Evolutionary conservation across 371 early-diverging fungal genomes (phyloP).

Genomic region (Zancudomyces culisetae): DNA sequence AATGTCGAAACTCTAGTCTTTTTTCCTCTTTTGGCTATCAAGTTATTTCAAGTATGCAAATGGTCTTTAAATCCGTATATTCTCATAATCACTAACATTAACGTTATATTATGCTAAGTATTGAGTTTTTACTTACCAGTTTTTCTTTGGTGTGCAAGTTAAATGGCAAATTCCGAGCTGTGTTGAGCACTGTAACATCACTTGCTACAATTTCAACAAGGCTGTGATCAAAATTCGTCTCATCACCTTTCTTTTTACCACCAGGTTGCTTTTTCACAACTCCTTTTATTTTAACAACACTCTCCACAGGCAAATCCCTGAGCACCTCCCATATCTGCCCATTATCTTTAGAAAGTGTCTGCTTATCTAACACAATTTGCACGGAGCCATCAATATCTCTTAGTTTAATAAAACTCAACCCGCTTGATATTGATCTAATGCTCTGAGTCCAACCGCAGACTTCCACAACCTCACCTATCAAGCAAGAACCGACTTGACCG

Average conservation of each 20-base stretch:
- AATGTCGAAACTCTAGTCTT: conserved; percentile 52
- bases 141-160: conserved; percentile 31
- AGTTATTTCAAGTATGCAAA: neutral
- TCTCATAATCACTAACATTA: neutral
- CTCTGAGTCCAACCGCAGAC: conserved; percentile 59
- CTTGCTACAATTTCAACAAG: conserved; percentile 53
- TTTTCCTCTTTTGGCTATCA: conserved; percentile 59
- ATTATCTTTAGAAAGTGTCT: conserved; percentile 6
- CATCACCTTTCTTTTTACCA: conserved; percentile 26
- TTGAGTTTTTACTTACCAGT: conserved; percentile 25
- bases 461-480: conserved; percentile 39
- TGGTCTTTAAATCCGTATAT: neutral
- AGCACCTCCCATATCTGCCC: neutral
- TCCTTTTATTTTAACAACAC: conserved; percentile 6
- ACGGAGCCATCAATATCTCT: conserved; percentile 17
- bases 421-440: conserved; percentile 27
- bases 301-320: neutral
- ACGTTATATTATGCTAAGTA: neutral
- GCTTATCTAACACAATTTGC: conserved; percentile 14
- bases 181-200: conserved; percentile 42
- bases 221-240: neutral
- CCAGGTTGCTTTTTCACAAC: conserved; percentile 10
- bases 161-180: conserved; percentile 49
- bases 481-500: conserved; percentile 30
- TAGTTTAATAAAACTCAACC: conserved; percentile 17